Percentiles rank a stretch among this genome's conserved stretches.
Conservation (phyloP, 768 basidiomycete genomes). For the Lentinula edodes region DNA sequence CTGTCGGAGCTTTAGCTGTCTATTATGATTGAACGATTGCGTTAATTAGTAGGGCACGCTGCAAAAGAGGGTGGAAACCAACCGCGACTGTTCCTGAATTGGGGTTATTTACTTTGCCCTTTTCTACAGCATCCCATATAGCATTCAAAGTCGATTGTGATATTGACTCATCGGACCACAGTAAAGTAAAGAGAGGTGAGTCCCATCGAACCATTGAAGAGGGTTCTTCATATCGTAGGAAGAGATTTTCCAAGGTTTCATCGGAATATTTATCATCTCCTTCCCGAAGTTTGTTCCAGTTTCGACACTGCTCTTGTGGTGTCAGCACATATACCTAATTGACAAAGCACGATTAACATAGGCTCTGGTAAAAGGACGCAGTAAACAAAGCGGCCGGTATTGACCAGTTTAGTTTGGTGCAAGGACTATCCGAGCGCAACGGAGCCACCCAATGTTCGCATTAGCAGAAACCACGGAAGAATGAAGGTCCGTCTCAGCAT, state of each 20-base stretch:
- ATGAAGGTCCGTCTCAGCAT: not conserved
- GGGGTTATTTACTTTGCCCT: constrained; percentile 78
- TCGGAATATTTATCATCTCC: constrained; percentile 49
- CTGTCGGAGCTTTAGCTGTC: constrained; percentile 79
- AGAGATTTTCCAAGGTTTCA: constrained; percentile 85
- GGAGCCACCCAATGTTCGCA: not conserved
- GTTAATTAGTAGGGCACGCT: not conserved
- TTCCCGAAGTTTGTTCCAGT: constrained; percentile 61
- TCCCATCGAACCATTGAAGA: constrained; percentile 99
- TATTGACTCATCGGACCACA: constrained; percentile 64
- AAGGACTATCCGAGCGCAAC: not conserved
- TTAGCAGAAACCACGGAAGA: not conserved
- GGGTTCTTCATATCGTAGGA: constrained; percentile 91
- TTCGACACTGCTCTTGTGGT: constrained; percentile 66
- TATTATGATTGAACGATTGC: constrained; percentile 6
- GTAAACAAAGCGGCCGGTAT: not conserved
- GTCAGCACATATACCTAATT: constrained; percentile 72
- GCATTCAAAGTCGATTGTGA: constrained; percentile 41
- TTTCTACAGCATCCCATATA: constrained; percentile 80
- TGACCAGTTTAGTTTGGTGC: not conserved
- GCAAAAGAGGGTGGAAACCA: constrained; percentile 20
- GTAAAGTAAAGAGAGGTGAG: constrained; percentile 84
- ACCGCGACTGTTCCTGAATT: constrained; percentile 79
- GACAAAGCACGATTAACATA: not conserved
- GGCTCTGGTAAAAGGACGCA: not conserved